These are phyloP conservation scores for Trichoderma sp. DNA, from an alignment of 2,329 filamentous ascomycete species.

Conservation along the genomic window DNA sequence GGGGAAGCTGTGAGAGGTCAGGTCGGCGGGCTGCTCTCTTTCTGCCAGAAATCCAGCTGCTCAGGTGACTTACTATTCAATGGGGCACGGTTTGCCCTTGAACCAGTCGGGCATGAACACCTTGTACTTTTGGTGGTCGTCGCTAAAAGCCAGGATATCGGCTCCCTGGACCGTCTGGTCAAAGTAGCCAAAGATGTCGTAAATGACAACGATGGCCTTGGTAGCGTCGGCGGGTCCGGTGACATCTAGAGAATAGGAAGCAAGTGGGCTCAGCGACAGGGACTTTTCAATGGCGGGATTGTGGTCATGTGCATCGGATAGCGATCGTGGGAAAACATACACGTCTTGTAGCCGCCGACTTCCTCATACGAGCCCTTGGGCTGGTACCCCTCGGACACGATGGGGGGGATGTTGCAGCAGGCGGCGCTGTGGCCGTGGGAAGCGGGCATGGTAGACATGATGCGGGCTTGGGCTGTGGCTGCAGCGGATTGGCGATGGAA, in stretches of 20 bases:
- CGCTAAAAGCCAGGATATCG: conserved; percentile 59
- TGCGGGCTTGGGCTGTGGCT: conserved; percentile 18
- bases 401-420: conserved; percentile 58
- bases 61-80: conserved; percentile 42
- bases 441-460: conserved; percentile 50
- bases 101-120: conserved; percentile 95
- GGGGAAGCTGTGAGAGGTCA: conserved; percentile 49
- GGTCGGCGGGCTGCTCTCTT: too few species aligned
- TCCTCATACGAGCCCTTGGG: conserved; percentile 55
- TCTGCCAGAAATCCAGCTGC: background rate
- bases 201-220: conserved; percentile 61
- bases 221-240: conserved; percentile 46
- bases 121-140: conserved; percentile 65
- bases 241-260: conserved; percentile 37
- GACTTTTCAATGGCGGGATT: background rate
- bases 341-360: conserved; percentile 54
- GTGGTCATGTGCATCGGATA: background rate
- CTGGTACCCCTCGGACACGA: conserved; percentile 53
- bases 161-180: conserved; percentile 68
- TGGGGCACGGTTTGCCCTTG: conserved; percentile 63
- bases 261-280: background rate
- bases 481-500: background rate
- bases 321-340: conserved; percentile 26
- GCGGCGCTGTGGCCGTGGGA: conserved; percentile 53
- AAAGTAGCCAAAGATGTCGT: conserved; percentile 69